These are phyloP conservation scores for Venturia effusa DNA, from an alignment of 2,329 filamentous ascomycete genomes.

Conservation along the genomic window DNA sequence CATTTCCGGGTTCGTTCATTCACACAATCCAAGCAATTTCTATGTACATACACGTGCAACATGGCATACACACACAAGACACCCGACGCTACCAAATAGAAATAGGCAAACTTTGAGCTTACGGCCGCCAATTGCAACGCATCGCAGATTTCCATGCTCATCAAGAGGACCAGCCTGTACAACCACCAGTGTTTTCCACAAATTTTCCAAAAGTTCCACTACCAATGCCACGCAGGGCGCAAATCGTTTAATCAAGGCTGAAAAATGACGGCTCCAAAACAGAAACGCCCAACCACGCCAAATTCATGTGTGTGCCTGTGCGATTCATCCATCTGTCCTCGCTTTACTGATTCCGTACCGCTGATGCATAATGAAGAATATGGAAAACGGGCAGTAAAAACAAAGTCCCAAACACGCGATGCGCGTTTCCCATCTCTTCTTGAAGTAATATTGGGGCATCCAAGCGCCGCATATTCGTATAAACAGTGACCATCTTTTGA, in stretches of 20 bases:
- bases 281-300: not conserved
- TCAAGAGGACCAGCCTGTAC: not conserved
- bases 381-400: not conserved
- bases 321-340: not conserved
- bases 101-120: not conserved
- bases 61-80: not conserved
- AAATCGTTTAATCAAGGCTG: not conserved
- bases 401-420: not conserved
- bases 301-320: not conserved
- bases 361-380: constrained; percentile 1
- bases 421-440: not conserved
- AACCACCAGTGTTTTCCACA: not conserved
- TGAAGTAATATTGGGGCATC: not conserved
- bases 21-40: not conserved
- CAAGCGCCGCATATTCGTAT: not conserved
- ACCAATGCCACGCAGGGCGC: not conserved
- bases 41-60: not conserved
- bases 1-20: not conserved
- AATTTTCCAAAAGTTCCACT: not conserved
- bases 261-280: not conserved
- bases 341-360: not conserved
- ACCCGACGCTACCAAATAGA: not conserved
- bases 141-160: not conserved
- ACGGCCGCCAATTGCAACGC: not conserved
- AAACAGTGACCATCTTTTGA: not conserved